phyloP scores from a whole-genome alignment of 805 yeast species.

The Yarrowia porcina region DNA sequence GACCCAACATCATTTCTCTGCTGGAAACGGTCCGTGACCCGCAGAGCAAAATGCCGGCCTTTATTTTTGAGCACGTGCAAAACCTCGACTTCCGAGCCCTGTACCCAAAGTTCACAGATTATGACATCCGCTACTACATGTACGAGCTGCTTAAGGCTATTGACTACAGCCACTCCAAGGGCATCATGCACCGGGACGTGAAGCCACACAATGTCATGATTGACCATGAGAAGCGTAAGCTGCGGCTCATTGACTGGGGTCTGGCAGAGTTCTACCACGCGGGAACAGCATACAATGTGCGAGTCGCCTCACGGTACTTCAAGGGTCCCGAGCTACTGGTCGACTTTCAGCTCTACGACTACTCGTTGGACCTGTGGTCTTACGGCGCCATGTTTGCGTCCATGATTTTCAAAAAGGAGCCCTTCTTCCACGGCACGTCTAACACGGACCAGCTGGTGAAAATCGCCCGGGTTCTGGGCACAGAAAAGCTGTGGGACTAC shows the following conservation, averaged over 20 bases:
- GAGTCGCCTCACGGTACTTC: conserved; percentile 90
- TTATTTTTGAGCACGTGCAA: conserved; percentile 78
- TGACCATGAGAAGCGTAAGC: conserved; percentile 64
- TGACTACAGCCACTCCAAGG: conserved; percentile 90
- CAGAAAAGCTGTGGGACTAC: conserved; percentile 70
- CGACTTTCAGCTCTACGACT: conserved; percentile 83
- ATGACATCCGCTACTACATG: conserved; percentile 80
- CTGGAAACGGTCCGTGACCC: conserved; percentile 81
- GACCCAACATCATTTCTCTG: conserved; percentile 74
- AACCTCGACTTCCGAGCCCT: conserved; percentile 79
- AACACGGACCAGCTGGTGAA: conserved; percentile 89
- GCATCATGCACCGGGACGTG: conserved; percentile 93
- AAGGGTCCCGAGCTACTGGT: conserved; percentile 91
- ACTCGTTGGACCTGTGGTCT: conserved; percentile 90
- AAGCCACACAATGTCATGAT: conserved; percentile 96
- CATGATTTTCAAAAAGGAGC: conserved; percentile 84
- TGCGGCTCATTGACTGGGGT: conserved; percentile 93
- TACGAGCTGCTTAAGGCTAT: conserved; percentile 74
- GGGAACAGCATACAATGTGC: conserved; percentile 82
- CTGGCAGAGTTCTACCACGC: conserved; percentile 91
- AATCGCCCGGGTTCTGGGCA: conserved; percentile 82
- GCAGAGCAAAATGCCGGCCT: conserved; percentile 75
- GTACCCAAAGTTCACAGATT: conserved; percentile 71
- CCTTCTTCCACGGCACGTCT: conserved; percentile 87
- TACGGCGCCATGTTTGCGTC: conserved; percentile 92